Percentiles rank a stretch among this genome's conserved stretches.
Evolutionary conservation across 2,329 filamentous ascomycete species (phyloP).

Genomic region (Daldinia sp.): DNA sequence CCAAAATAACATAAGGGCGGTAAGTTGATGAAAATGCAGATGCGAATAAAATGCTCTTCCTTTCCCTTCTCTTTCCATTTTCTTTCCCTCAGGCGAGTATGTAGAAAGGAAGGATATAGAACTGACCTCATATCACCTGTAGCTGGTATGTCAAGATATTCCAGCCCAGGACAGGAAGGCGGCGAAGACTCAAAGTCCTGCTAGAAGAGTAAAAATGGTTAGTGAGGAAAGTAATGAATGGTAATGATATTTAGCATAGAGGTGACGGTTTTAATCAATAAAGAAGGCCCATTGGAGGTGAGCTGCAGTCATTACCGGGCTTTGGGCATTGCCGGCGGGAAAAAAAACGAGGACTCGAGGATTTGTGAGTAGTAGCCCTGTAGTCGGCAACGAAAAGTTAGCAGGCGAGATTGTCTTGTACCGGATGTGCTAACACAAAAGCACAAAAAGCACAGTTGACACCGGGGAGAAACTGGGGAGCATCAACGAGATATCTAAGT

Average conservation of each 20-base stretch:
- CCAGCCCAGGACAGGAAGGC: conserved; percentile 62
- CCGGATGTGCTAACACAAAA: conserved; percentile 25
- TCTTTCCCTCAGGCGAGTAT: conserved; percentile 11
- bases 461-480: conserved; percentile 19
- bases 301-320: conserved; percentile 48
- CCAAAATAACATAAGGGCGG: conserved; percentile 11
- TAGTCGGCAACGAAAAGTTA: conserved; percentile 43
- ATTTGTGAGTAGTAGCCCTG: conserved; percentile 42
- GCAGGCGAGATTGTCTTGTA: conserved; percentile 36
- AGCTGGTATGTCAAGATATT: conserved; percentile 65
- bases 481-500: not conserved
- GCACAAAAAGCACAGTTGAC: conserved; percentile 22
- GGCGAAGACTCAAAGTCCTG: conserved; percentile 69
- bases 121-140: conserved; percentile 69
- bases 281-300: conserved; percentile 37
- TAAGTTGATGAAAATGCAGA: not conserved
- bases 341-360: conserved; percentile 42
- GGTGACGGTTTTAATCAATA: conserved; percentile 40
- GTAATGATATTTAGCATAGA: conserved; percentile 34
- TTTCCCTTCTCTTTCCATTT: not conserved
- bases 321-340: conserved; percentile 48
- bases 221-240: conserved; percentile 47
- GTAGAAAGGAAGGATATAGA: not conserved
- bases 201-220: conserved; percentile 53
- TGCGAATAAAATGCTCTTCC: not conserved